Evolutionary conservation across 768 basidiomycete species (phyloP), one percentile per base, ranked within the genome.

Genomic region (Pulveroboletus sp.): DNA sequence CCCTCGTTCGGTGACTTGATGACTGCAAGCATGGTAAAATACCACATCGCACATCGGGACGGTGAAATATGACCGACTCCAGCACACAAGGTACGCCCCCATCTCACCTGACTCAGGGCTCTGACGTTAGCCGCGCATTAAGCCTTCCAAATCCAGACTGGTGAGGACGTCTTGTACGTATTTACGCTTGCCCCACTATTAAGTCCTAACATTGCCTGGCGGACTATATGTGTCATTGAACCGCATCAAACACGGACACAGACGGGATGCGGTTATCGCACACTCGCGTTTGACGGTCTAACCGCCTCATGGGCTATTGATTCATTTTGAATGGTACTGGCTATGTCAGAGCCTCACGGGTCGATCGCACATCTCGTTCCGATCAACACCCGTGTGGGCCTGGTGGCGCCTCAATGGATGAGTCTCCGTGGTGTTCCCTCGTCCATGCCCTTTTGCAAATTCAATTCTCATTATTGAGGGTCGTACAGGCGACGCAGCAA

Each of bases 381-480:
- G 54, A 64, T 64, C 61, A 56, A 37, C n/a, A n/a, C 47, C 45
- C 62, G 51, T 32, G 38, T 57, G 47, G 41, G 38, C 56, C 24
- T 56, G 55, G 50, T 63, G 63, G 57, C 60, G 51, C 43, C 37
- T 30, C 42, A 38, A 13, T 32, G 39, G 48, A 48, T 30, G 39
- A 39, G 53, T 55, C 62, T 62, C 61, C 62, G 55, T 64, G 63
- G 61, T 44, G 46, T 58, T 60, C 50, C 39, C 54, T 57, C 55
- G 48, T 57, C 49, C 61, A 31, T 51, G 53, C n/a, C 39, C 38
- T 41, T 47, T 63, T 66, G 27, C 58, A 63, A 63, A 63, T 63
- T 59, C 32, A 43, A 18, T 37, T 43, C 8, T 39, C 37, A 28
- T 42, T 50, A 60, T 60, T 48, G 54, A 37, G 45, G 38, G 40